phyloP scores from a whole-genome alignment of 1,284 basidiomycete species.

The Austroboletus novae-zelandiae region DNA sequence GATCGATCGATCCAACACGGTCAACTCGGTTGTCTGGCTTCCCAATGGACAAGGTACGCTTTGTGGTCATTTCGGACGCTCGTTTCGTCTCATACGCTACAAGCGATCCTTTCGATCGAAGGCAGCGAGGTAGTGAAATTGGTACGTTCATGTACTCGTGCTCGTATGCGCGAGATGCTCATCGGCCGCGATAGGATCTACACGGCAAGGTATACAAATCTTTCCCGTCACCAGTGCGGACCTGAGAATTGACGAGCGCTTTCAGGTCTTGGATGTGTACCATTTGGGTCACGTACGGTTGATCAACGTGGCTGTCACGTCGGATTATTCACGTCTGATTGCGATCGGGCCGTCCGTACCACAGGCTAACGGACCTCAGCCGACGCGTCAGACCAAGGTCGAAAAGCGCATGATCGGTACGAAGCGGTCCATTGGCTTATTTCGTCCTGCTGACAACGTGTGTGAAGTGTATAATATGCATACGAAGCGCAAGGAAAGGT shows the following conservation, averaged over 20 bases:
- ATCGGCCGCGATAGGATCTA: slow-evolving; percentile 43
- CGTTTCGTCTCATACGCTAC: slow-evolving; percentile 25
- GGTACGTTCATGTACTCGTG: slow-evolving; percentile 28
- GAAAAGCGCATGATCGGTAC: slow-evolving; percentile 75
- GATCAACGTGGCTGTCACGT: slow-evolving; percentile 73
- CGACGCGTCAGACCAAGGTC: slow-evolving; percentile 61
- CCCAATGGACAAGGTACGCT: slow-evolving; percentile 58
- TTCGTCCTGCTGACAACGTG: slow-evolving; percentile 1
- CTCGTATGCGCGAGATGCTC: neutral
- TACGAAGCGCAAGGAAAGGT: slow-evolving; percentile 67
- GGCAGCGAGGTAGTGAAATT: slow-evolving; percentile 50
- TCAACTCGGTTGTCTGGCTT: slow-evolving; percentile 72
- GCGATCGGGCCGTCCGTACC: slow-evolving; percentile 66
- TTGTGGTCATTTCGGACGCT: neutral
- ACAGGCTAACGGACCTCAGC: slow-evolving; percentile 59
- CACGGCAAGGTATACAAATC: slow-evolving; percentile 42
- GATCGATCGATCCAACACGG: slow-evolving; percentile 56
- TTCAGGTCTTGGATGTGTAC: slow-evolving; percentile 50
- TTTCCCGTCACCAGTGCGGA: neutral
- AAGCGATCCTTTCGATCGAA: slow-evolving; percentile 45
- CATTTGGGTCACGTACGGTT: slow-evolving; percentile 65
- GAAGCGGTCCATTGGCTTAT: slow-evolving; percentile 13
- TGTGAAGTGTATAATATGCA: slow-evolving; percentile 67
- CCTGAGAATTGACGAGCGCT: neutral
- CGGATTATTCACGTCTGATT: slow-evolving; percentile 60